Conservation (phyloP, 2,329 filamentous ascomycete species). For the Torrubiella hemipterigena region DNA sequence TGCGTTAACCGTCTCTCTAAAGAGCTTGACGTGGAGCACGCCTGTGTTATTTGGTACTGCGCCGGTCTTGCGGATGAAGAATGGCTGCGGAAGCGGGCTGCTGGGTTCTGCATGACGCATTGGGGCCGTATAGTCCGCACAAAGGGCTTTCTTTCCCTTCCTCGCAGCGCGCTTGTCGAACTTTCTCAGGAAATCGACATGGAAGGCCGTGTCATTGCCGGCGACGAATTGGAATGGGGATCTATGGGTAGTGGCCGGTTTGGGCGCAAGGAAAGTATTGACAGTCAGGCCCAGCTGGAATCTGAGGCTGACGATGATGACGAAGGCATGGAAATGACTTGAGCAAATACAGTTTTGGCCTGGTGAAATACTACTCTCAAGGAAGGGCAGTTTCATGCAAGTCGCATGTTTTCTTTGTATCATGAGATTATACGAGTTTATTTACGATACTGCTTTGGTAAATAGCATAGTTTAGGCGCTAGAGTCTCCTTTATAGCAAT, state of each 20-base stretch:
- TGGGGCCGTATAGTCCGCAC: constrained; percentile 93
- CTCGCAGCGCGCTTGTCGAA: constrained; percentile 70
- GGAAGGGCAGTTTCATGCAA: too few species aligned
- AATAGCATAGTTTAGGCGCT: too few species aligned
- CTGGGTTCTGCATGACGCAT: constrained; percentile 78
- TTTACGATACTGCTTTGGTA: too few species aligned
- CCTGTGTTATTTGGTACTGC: constrained; percentile 92
- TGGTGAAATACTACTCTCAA: too few species aligned
- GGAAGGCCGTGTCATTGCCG: constrained; percentile 81
- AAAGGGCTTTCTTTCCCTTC: constrained; percentile 70
- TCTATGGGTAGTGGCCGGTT: constrained; percentile 23
- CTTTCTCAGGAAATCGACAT: constrained; percentile 87
- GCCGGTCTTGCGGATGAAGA: constrained; percentile 83
- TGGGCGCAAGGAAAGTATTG: constrained; percentile 45
- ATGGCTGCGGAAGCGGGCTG: constrained; percentile 82
- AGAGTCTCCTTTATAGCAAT: too few species aligned
- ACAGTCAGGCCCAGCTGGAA: constrained; percentile 44
- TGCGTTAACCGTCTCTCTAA: constrained; percentile 84
- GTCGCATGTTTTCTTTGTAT: too few species aligned
- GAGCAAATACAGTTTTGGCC: constrained; percentile 7
- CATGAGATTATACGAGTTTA: too few species aligned
- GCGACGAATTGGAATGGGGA: constrained; percentile 62
- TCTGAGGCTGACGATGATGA: constrained; percentile 50
- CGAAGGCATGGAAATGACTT: constrained; percentile 48
- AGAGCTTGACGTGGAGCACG: constrained; percentile 88